A percentile compares a stretch with the other conserved stretches of the same genome.
Evolutionary conservation across 441 rosid genomes (phyloP).

Genomic region (Erodium moschatum): DNA sequence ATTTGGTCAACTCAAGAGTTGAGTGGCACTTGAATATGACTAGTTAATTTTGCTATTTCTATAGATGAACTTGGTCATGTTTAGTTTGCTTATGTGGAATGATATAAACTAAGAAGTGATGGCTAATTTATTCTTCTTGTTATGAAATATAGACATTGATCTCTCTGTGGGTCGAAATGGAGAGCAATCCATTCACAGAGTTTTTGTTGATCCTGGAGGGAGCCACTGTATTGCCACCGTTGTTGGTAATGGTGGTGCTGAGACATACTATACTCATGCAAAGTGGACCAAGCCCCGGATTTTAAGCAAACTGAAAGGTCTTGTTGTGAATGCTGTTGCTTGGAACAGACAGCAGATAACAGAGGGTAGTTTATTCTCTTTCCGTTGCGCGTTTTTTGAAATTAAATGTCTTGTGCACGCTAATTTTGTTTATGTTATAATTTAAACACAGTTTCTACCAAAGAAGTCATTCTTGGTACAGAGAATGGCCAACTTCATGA

Average conservation of each 20-base stretch:
- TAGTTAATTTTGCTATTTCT: not conserved
- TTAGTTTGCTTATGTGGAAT: not conserved
- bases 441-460: constrained; percentile 59
- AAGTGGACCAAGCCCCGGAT: constrained; percentile 92
- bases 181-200: constrained; percentile 81
- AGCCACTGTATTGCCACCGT: constrained; percentile 88
- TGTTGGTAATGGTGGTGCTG: constrained; percentile 74
- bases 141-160: constrained; percentile 57
- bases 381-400: constrained; percentile 1
- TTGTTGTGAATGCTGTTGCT: constrained; percentile 77
- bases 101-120: not conserved
- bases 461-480: constrained; percentile 84
- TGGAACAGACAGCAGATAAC: constrained; percentile 96
- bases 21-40: not conserved
- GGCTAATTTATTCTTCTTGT: constrained; percentile 9
- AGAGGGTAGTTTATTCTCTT: constrained; percentile 46
- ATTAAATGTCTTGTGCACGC: constrained; percentile 14
- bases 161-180: constrained; percentile 77
- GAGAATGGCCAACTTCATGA: constrained; percentile 88
- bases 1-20: not conserved
- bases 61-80: not conserved
- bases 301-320: constrained; percentile 67
- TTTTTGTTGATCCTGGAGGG: constrained; percentile 96
- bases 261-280: constrained; percentile 81
- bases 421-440: constrained; percentile 16